Base-by-base conservation (phyloP, 1,284 basidiomycete species). In the Coniferiporia weirii region DNA sequence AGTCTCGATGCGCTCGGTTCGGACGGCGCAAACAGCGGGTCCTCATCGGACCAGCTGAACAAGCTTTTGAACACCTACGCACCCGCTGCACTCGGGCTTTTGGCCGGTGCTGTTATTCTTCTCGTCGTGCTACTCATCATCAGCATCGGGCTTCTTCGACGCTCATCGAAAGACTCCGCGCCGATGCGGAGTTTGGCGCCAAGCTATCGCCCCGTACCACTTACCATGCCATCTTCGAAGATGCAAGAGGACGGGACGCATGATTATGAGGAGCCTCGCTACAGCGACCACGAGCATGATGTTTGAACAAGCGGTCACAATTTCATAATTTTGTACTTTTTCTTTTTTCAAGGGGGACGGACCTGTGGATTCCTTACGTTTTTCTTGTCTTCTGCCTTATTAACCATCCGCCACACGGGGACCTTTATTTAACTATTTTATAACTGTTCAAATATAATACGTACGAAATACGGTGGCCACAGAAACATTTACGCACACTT, bases 191-290 rank as follows among this genome's bases (percentile, higher is more conserved):
- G 27, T 22, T 19, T 60, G 15, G 36, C 34, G 35, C 58, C 58
- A 38, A 54, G 45, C 20, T 60, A 60, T 36, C 48, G 44, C 13
- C 53, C 45, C 8, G 58, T 60, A 4, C 59, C 59, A n/a, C 20
- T 61, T 13, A 44, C 55, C 5, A 50, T 61, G 48, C 59, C 59
- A 5, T 46, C 38, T 2, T 56, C 49, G 36, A 57, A 57, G 34
- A 48, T 50, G 38, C 22, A 20, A 49, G 40, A 45, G 19, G 59
- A 61, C 32, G 59, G 59, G 9, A 43, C 55, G 3, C 59, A 61
- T 53, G 59, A 61, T 32, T 61, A 61, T 38, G 59, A 61, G 13
- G 55, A 52, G 38, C 59, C 59, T 8, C 47, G 54, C 6, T 61
- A 61, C 56, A 56, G 46, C 19, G 58, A 60, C 17, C 44, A 27